Conservation (phyloP, 163 green algal genomes). For the Chlamydomonas reinhardtii region DNA sequence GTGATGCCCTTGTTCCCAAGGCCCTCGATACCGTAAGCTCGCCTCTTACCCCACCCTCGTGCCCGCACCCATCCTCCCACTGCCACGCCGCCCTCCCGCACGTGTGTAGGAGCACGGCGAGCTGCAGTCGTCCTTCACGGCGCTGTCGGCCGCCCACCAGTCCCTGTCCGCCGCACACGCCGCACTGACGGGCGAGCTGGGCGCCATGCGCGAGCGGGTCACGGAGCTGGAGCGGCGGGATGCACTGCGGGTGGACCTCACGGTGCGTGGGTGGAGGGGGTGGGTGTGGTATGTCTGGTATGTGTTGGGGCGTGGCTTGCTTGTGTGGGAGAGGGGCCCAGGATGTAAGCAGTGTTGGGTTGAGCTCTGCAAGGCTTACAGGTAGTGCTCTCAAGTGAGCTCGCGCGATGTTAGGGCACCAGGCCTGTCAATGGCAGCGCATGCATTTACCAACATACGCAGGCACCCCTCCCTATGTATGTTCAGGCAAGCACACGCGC, state of each 20-base stretch:
- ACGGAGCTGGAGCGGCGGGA: slow-evolving; percentile 19
- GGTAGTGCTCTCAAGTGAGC: too few relatives aligned
- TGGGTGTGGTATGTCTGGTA: not conserved
- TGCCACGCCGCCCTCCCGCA: not conserved
- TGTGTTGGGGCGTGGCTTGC: too few relatives aligned
- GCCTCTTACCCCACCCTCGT: not conserved
- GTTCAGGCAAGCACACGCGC: not conserved
- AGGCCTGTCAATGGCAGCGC: too few relatives aligned
- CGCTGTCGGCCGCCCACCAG: not conserved
- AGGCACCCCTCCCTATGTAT: too few relatives aligned
- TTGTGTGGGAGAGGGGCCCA: too few relatives aligned
- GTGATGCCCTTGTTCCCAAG: too few relatives aligned
- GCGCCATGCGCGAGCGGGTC: not conserved
- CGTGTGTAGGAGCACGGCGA: slow-evolving; percentile 20
- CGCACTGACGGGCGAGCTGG: not conserved
- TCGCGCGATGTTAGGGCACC: too few relatives aligned
- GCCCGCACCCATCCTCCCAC: not conserved
- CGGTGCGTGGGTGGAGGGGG: slow-evolving; percentile 1
- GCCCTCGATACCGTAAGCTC: too few relatives aligned
- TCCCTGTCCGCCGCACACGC: not conserved
- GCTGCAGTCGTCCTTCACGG: not conserved
- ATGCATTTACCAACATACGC: too few relatives aligned
- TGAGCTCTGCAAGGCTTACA: too few relatives aligned
- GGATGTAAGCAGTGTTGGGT: too few relatives aligned
- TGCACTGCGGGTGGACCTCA: slow-evolving; percentile 22